These are phyloP conservation scores for Pythium insidiosum DNA, from an alignment of 352 stramenopile genomes.

Conservation along the genomic window DNA sequence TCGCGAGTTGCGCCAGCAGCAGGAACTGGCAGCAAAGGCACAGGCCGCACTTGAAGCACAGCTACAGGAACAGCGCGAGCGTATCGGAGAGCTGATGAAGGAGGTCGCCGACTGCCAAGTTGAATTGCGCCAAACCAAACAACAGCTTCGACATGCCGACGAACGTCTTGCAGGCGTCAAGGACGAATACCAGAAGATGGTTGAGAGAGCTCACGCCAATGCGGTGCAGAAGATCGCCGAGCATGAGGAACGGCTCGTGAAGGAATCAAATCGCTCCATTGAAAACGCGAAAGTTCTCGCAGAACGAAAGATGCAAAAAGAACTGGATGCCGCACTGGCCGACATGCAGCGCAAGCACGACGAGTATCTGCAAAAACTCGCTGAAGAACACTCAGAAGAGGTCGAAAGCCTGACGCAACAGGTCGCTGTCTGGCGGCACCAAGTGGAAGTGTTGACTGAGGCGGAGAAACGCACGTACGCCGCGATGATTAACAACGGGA, in stretches of 20 bases:
- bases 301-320: constrained; percentile 41
- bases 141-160: constrained; percentile 31
- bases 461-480: constrained; percentile 74
- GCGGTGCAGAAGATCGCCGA: constrained; percentile 38
- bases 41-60: constrained; percentile 20
- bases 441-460: constrained; percentile 79
- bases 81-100: constrained; percentile 32
- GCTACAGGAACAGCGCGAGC: constrained; percentile 26
- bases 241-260: constrained; percentile 59
- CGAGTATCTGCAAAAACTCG: constrained; percentile 71
- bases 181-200: constrained; percentile 29
- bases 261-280: constrained; percentile 75
- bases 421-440: constrained; percentile 74
- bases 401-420: constrained; percentile 77
- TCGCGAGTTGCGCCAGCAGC: constrained; percentile 27
- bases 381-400: constrained; percentile 76
- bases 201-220: constrained; percentile 37
- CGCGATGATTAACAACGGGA: constrained; percentile 46
- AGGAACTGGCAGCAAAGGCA: constrained; percentile 21
- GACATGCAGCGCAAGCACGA: constrained; percentile 55
- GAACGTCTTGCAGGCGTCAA: constrained; percentile 20
- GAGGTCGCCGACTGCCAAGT: constrained; percentile 25
- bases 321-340: constrained; percentile 39
- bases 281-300: constrained; percentile 47
- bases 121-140: constrained; percentile 24